Evolutionary conservation across 345 rosid genomes (phyloP).

Genomic region (Cardamine chenopodiifolia): DNA sequence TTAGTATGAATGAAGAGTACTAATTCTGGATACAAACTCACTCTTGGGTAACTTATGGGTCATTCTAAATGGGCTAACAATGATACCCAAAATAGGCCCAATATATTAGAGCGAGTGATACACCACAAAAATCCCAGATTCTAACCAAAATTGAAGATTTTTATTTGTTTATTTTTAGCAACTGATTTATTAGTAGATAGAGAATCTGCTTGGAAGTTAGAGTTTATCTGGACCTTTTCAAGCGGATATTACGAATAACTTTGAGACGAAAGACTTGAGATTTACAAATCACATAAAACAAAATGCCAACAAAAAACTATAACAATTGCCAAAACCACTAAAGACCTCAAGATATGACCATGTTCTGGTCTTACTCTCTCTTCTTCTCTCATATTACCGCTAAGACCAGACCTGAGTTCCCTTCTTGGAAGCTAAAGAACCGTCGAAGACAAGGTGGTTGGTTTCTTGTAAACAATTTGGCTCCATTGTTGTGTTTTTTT

Average conservation of each 20-base stretch:
- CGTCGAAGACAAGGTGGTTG: constrained; percentile 4
- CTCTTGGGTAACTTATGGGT: neutral
- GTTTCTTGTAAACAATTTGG: constrained; percentile 15
- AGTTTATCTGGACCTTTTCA: neutral
- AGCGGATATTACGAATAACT: neutral
- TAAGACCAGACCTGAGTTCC: constrained; percentile 8
- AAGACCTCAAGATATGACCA: neutral
- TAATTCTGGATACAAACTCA: too few species aligned
- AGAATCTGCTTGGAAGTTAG: neutral
- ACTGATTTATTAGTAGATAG: too few species aligned
- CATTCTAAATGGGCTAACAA: neutral
- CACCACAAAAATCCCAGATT: too few species aligned
- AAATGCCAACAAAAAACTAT: constrained; percentile 23
- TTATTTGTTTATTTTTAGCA: too few species aligned
- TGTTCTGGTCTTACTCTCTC: constrained; percentile 38
- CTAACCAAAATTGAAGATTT: too few species aligned
- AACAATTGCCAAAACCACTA: constrained; percentile 5
- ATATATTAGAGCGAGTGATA: too few species aligned
- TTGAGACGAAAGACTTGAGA: constrained; percentile 52
- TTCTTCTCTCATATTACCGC: constrained; percentile 17
- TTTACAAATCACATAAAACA: constrained; percentile 39
- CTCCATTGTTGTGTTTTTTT: constrained; percentile 13
- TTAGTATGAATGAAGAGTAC: too few species aligned
- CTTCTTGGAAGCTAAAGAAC: constrained; percentile 4
- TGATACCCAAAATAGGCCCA: too few species aligned